Percentiles rank a stretch among this genome's conserved stretches.
Evolutionary conservation across 495 filamentous ascomycete species (phyloP).

Genomic region (Penicillium cataractarum): DNA sequence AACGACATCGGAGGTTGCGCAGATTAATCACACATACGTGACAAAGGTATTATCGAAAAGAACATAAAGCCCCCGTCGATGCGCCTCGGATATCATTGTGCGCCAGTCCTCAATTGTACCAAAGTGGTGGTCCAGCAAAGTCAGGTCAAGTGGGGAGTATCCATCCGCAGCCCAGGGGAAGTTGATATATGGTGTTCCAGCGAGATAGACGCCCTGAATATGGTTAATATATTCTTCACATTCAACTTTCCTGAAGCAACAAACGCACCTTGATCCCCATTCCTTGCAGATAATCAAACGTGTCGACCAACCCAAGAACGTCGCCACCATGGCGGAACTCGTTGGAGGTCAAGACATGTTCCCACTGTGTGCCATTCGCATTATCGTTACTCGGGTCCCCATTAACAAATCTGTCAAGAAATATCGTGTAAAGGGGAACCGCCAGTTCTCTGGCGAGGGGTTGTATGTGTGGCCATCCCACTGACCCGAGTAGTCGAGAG

Average conservation of each 20-base stretch:
- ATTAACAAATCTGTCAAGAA: conserved; percentile 45
- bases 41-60: conserved; percentile 44
- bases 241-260: conserved; percentile 11
- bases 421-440: conserved; percentile 47
- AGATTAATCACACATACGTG: conserved; percentile 32
- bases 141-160: conserved; percentile 44
- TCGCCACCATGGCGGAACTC: conserved; percentile 47
- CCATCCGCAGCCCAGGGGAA: conserved; percentile 47
- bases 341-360: conserved; percentile 42
- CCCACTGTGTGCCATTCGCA: conserved; percentile 26
- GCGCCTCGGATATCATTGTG: conserved; percentile 34
- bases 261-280: conserved; percentile 40
- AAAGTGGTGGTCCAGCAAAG: conserved; percentile 43
- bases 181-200: conserved; percentile 45
- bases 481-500: conserved; percentile 43
- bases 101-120: conserved; percentile 44
- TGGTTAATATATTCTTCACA: conserved; percentile 9
- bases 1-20: neutral
- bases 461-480: conserved; percentile 44
- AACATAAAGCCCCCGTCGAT: conserved; percentile 45
- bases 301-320: conserved; percentile 37
- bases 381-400: conserved; percentile 35
- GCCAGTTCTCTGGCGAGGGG: conserved; percentile 48
- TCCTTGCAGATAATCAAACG: conserved; percentile 43
- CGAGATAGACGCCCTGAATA: conserved; percentile 38